These are phyloP conservation scores for Puccinia coronata DNA, from an alignment of 1,284 basidiomycete genomes.

Conservation along the genomic window DNA sequence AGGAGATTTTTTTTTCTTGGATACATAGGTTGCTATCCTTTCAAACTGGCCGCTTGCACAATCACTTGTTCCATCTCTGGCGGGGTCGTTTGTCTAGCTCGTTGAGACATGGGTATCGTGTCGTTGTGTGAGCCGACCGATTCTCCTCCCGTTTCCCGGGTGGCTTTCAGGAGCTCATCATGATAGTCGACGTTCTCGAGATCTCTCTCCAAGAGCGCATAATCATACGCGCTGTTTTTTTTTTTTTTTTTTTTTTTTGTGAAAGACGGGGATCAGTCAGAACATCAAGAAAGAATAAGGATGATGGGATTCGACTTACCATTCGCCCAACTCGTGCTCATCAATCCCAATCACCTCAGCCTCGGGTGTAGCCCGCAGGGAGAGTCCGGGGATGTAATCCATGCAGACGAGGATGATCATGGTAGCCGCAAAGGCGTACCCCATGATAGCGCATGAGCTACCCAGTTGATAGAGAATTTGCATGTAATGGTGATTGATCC, in stretches of 20 bases:
- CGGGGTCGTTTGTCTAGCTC: too few relatives aligned
- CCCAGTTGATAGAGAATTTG: constrained; percentile 88
- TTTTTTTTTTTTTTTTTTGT: too few relatives aligned
- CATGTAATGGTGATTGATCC: constrained; percentile 72
- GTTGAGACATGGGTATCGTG: background rate
- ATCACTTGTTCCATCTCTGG: background rate
- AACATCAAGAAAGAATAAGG: background rate
- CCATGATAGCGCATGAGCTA: constrained; percentile 72
- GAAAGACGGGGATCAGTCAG: background rate
- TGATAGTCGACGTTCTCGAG: constrained; percentile 48
- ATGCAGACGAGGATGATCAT: constrained; percentile 84
- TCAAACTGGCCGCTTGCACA: background rate
- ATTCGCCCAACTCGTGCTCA: constrained; percentile 90
- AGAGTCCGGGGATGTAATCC: constrained; percentile 84
- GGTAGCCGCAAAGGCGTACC: constrained; percentile 70
- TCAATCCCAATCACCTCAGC: constrained; percentile 90
- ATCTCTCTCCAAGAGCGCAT: constrained; percentile 46
- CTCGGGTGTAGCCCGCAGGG: constrained; percentile 76
- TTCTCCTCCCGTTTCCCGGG: constrained; percentile 14
- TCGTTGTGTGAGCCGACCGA: background rate
- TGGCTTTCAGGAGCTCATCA: constrained; percentile 32
- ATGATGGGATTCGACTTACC: constrained; percentile 9
- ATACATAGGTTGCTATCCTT: background rate
- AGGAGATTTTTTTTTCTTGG: too few relatives aligned
- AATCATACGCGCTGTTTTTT: constrained; percentile 50